Evolutionary conservation across 371 early-diverging fungal genomes (phyloP).

Genomic region (Mortierella sp.): DNA sequence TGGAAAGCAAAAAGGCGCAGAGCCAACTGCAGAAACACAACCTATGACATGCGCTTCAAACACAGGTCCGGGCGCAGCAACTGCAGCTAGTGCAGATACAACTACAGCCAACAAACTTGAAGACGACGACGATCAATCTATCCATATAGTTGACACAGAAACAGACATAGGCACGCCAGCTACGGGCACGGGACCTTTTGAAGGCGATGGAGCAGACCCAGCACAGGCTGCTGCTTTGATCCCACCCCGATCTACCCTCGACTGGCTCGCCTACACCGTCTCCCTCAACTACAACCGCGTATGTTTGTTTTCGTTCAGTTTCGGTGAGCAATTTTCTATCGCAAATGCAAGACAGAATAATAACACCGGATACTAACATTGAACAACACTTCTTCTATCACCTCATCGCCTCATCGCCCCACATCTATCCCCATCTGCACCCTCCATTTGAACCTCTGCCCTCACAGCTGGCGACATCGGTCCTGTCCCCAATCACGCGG

Average conservation of each 20-base stretch:
- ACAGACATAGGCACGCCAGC: background rate
- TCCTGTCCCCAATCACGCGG: constrained; percentile 31
- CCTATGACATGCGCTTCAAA: too few relatives aligned
- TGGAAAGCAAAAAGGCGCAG: background rate
- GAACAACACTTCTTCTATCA: background rate
- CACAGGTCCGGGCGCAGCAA: too few relatives aligned
- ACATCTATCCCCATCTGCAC: background rate
- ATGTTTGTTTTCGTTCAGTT: background rate
- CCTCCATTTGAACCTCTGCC: background rate
- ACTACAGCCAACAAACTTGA: too few relatives aligned
- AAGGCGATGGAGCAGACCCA: constrained; percentile 36
- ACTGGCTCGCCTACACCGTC: constrained; percentile 39
- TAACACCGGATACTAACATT: background rate
- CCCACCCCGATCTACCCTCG: constrained; percentile 22
- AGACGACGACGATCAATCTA: background rate
- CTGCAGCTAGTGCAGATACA: too few relatives aligned
- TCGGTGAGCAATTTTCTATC: too few relatives aligned
- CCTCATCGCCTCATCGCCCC: background rate
- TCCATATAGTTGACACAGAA: background rate
- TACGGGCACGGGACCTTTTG: background rate
- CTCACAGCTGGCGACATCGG: constrained; percentile 40
- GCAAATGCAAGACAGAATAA: background rate
- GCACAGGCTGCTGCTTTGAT: background rate
- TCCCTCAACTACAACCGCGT: constrained; percentile 53
- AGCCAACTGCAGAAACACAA: background rate